Percentiles rank a stretch among this genome's conserved stretches.
Conservation (phyloP, 2,329 filamentous ascomycete species). For the Rhinocladiella mackenziei region DNA sequence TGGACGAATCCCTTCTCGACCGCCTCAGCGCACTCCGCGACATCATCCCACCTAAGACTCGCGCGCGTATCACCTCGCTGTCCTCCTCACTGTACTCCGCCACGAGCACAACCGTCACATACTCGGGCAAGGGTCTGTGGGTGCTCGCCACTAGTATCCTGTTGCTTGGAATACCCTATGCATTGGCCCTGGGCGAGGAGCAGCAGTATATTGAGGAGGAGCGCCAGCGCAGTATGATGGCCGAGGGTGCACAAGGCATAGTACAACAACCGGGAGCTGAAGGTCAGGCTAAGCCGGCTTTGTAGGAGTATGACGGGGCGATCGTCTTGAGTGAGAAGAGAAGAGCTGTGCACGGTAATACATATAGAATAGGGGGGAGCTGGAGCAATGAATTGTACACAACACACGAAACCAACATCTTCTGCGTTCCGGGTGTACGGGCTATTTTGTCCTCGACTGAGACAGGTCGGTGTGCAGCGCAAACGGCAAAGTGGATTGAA, state of each 20-base stretch:
- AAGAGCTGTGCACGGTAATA: too few species aligned
- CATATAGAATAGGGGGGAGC: too few species aligned
- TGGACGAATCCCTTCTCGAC: conserved; percentile 60
- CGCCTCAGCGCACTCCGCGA: conserved; percentile 69
- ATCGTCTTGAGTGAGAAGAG: too few species aligned
- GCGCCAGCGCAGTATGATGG: conserved; percentile 92
- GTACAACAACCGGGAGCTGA: conserved; percentile 3
- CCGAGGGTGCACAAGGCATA: conserved; percentile 53
- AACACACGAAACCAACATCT: too few species aligned
- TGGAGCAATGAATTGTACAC: too few species aligned
- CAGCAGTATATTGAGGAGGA: conserved; percentile 97
- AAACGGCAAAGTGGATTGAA: too few species aligned
- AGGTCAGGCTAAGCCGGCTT: conserved; percentile 21
- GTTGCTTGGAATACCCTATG: conserved; percentile 87
- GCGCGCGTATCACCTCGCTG: conserved; percentile 63
- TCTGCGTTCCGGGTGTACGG: too few species aligned
- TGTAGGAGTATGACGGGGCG: conserved; percentile 11
- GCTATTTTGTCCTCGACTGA: too few species aligned
- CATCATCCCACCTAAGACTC: conserved; percentile 69
- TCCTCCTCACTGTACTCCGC: conserved; percentile 45
- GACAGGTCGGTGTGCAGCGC: too few species aligned
- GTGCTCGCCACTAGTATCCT: conserved; percentile 85
- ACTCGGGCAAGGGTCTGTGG: conserved; percentile 85
- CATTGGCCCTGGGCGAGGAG: conserved; percentile 88
- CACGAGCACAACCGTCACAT: conserved; percentile 48